Conservation (phyloP, 805 yeast species). For the Myxozyma nipponensis region DNA sequence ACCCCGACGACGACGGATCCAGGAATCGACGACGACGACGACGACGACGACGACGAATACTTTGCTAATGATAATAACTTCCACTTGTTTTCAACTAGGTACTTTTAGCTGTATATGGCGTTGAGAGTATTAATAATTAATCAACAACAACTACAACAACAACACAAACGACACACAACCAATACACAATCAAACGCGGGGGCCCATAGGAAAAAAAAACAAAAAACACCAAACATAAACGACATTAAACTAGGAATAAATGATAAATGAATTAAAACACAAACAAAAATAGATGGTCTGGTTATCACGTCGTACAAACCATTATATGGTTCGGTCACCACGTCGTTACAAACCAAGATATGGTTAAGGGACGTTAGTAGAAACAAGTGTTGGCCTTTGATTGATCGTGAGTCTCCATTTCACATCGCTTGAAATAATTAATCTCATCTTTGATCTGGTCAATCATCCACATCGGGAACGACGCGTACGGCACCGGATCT, state of each 20-base stretch:
- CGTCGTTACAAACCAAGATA: not conserved
- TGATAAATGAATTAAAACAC: not conserved
- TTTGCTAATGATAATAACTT: slow-evolving; percentile 19
- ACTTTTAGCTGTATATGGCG: slow-evolving; percentile 7
- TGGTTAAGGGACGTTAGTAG: slow-evolving; percentile 43
- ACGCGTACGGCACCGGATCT: slow-evolving; percentile 18
- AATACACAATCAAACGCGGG: not conserved
- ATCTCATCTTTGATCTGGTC: slow-evolving; percentile 82
- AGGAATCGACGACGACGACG: not conserved
- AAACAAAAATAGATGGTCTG: not conserved
- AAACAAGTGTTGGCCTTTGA: slow-evolving; percentile 83
- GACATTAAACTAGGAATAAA: not conserved
- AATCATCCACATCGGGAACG: slow-evolving; percentile 49
- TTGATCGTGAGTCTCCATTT: slow-evolving; percentile 78
- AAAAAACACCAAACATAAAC: not conserved
- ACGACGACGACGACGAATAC: slow-evolving; percentile 1
- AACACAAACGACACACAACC: not conserved
- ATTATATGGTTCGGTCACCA: not conserved
- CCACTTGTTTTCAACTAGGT: slow-evolving; percentile 12
- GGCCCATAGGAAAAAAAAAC: not conserved
- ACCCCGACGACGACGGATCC: not conserved
- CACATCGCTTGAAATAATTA: slow-evolving; percentile 62
- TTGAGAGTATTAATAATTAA: not conserved
- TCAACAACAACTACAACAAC: not conserved
- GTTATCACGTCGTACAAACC: not conserved